A percentile compares a stretch with the other conserved stretches of the same genome.
phyloP scores from a whole-genome alignment of 75 land plant species.

The Pinus tabuliformis region DNA sequence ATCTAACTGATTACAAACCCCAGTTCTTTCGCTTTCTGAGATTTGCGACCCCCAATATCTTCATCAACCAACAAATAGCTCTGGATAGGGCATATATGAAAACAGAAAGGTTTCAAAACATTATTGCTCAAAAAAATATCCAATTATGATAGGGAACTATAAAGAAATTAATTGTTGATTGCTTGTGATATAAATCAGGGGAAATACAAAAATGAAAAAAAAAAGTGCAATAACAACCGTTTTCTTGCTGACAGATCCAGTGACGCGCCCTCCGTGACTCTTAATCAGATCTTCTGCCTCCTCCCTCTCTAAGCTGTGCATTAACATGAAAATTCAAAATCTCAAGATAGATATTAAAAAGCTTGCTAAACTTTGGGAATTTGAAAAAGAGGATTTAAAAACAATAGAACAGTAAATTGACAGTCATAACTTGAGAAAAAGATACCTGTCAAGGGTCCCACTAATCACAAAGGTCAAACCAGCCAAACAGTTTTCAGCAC shows the following conservation, averaged over 20 bases:
- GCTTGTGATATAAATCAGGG: not conserved
- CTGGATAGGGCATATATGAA: slow-evolving; percentile 30
- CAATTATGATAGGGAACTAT: not conserved
- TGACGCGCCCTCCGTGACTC: slow-evolving; percentile 93
- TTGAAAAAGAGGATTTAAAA: slow-evolving; percentile 1
- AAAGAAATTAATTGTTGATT: not conserved
- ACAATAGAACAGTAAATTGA: not conserved
- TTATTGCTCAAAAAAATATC: not conserved
- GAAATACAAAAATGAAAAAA: not conserved
- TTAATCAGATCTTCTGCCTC: slow-evolving; percentile 97
- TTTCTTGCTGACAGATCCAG: slow-evolving; percentile 96
- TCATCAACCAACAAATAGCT: slow-evolving; percentile 91
- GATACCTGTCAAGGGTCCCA: slow-evolving; percentile 98
- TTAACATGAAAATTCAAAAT: not conserved
- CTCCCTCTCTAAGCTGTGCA: slow-evolving; percentile 90
- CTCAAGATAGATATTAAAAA: not conserved
- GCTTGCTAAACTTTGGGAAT: not conserved
- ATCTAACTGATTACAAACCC: slow-evolving; percentile 43
- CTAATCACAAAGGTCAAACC: slow-evolving; percentile 98
- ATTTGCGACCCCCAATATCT: slow-evolving; percentile 92
- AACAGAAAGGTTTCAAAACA: slow-evolving; percentile 6
- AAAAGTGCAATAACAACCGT: slow-evolving; percentile 48
- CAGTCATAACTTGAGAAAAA: not conserved
- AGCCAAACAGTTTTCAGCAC: slow-evolving; percentile 81
- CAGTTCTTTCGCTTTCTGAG: slow-evolving; percentile 87